Evolutionary conservation across 75 land plant genomes (phyloP), one percentile per base, ranked within the genome.

Genomic region (Sequoiadendron giganteum): DNA sequence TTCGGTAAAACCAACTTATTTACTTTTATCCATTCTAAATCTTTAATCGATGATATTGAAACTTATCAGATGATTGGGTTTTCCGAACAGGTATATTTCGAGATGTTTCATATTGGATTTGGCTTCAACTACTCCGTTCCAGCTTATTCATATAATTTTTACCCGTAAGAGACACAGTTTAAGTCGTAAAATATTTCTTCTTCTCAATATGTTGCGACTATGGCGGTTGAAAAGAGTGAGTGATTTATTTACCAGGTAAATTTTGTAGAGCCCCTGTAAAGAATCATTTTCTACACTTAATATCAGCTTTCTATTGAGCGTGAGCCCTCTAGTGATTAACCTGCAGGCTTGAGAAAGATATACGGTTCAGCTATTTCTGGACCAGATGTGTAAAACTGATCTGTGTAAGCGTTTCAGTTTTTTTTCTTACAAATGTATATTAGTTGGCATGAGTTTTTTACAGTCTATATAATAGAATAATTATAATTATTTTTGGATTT

Each of bases 321-420:
- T 81, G 39, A 10, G 14, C 42, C 10, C 2, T 28, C 15, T 45
- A 40, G 2, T 11, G 3, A 2, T 48, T 43, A 28, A 47, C 40
- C 10, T 85, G 84, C 94, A 95, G 95, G 86, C 47, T 95, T 30
- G 95, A 95, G 91, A 95, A 94, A 87, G 95, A 95, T 65, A 92
- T 89, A 34, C 90, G 95, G 13, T 90, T 94, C 78, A 93, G 91
- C 91, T 95, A 95, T 90, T 94, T 95, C 70, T 92, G 93, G 94
- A 91, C 88, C 39, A 93, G 97, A 86, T 91, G 87, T 81, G 11
- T 87, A 18, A 95, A 93, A 68, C 92, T 94, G 15, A 90, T 93
- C 79, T 90, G 88, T 61, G 95, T 94, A 90, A 90, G 95, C 48
- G 43, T 42, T 42, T 1, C 43, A 5, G 13, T 32, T 2, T 77